phyloP scores from a whole-genome alignment of 371 early-diverging fungal genomes.

The Neoconidiobolus thromboides region DNA sequence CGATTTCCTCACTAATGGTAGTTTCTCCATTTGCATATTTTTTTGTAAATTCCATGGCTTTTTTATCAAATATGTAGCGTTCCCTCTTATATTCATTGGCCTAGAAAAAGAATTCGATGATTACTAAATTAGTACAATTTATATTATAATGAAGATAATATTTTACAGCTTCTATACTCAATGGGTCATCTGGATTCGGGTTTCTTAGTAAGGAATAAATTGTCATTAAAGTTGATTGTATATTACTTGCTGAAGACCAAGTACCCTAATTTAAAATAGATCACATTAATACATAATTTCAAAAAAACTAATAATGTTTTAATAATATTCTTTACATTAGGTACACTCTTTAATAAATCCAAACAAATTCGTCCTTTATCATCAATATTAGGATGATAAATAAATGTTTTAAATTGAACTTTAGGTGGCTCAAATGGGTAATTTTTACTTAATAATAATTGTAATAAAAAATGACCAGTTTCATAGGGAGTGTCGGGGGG shows the following conservation, averaged over 20 bases:
- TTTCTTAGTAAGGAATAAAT: slow-evolving; percentile 11
- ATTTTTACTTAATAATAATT: neutral
- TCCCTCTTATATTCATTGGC: slow-evolving; percentile 15
- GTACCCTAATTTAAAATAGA: slow-evolving; percentile 6
- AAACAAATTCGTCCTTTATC: slow-evolving; percentile 94
- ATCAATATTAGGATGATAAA: slow-evolving; percentile 99
- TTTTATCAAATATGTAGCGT: slow-evolving; percentile 9
- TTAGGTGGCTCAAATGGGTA: slow-evolving; percentile 97
- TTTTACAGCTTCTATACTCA: slow-evolving; percentile 12
- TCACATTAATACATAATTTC: neutral
- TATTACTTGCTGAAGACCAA: slow-evolving; percentile 13
- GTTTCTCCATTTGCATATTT: slow-evolving; percentile 9
- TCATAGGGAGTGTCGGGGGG: slow-evolving; percentile 5
- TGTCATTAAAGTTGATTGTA: slow-evolving; percentile 11
- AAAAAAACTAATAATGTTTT: neutral
- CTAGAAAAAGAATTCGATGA: slow-evolving; percentile 4
- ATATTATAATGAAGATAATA: neutral
- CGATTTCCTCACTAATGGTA: neutral
- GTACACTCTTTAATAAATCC: slow-evolving; percentile 23
- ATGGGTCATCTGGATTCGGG: slow-evolving; percentile 17
- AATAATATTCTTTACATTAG: neutral
- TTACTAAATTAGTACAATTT: neutral
- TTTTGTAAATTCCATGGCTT: slow-evolving; percentile 11
- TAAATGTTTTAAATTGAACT: slow-evolving; percentile 93
- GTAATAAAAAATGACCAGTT: neutral